Percentiles rank a stretch among this genome's conserved stretches.
phyloP scores from a whole-genome alignment of 768 basidiomycete species.

The Chalciporus sphaerocephalus region DNA sequence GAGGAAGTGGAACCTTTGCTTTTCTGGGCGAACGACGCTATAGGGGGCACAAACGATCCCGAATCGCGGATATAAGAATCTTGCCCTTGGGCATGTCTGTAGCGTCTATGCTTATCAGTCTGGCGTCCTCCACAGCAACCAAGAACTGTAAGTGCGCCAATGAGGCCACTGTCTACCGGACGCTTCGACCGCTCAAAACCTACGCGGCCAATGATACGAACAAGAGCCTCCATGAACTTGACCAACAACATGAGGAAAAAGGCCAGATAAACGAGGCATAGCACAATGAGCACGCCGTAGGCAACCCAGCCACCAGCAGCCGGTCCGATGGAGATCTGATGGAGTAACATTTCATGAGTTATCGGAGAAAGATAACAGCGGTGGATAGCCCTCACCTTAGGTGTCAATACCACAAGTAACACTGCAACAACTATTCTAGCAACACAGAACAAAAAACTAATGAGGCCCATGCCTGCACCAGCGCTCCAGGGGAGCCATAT shows the following conservation, averaged over 20 bases:
- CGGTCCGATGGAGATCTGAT: conserved; percentile 76
- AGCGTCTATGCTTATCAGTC: conserved; percentile 24
- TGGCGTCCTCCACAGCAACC: conserved; percentile 59
- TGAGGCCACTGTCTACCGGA: conserved; percentile 78
- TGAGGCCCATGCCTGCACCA: conserved; percentile 93
- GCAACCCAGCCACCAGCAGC: conserved; percentile 90
- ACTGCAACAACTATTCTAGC: conserved; percentile 88
- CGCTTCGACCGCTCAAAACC: conserved; percentile 83
- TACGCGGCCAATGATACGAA: conserved; percentile 71
- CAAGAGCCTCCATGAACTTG: conserved; percentile 80
- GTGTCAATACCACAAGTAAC: conserved; percentile 83
- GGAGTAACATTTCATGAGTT: conserved; percentile 8
- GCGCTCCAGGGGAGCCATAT: conserved; percentile 97
- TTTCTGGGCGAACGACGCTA: conserved; percentile 27
- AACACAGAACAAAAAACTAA: conserved; percentile 91
- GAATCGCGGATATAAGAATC: conserved; percentile 36
- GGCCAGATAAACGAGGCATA: conserved; percentile 79
- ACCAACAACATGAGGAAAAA: conserved; percentile 75
- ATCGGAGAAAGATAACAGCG: neutral
- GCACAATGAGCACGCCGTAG: conserved; percentile 84
- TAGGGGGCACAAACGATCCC: conserved; percentile 49
- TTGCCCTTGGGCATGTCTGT: conserved; percentile 23
- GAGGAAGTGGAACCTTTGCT: conserved; percentile 31
- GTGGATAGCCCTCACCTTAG: conserved; percentile 56
- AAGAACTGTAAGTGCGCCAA: conserved; percentile 73